phyloP scores from a whole-genome alignment of 352 stramenopile species.

The Phytopythium boreale region DNA sequence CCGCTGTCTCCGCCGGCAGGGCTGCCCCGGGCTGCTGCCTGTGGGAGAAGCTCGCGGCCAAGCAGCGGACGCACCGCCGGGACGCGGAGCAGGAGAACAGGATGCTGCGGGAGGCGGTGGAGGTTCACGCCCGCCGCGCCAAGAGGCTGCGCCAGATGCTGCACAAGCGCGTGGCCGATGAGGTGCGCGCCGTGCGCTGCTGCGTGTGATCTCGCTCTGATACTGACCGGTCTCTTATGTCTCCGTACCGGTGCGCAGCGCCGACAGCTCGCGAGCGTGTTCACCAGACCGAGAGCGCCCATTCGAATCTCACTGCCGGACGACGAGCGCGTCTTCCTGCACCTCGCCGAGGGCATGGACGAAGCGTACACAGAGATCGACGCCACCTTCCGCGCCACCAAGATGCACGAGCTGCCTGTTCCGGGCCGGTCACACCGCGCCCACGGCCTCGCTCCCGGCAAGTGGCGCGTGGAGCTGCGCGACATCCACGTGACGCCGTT shows the following conservation, averaged over 20 bases:
- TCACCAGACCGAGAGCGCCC: too few relatives aligned
- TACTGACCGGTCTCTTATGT: too few relatives aligned
- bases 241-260: too few relatives aligned
- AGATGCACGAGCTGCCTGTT: background rate
- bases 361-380: background rate
- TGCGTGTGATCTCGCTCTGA: too few relatives aligned
- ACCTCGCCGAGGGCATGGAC: background rate
- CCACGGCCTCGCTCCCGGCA: background rate
- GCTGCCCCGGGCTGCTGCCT: background rate
- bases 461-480: background rate
- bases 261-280: too few relatives aligned
- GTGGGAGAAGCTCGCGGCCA: conserved; percentile 1
- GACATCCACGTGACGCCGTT: background rate
- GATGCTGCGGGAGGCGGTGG: background rate
- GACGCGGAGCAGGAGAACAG: background rate
- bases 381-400: background rate
- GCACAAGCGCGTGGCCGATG: background rate
- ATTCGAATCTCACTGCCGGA: background rate
- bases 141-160: too few relatives aligned
- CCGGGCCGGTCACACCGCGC: background rate
- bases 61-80: background rate
- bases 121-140: background rate
- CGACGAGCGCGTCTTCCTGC: background rate
- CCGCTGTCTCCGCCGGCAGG: background rate
- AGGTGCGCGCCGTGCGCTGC: background rate